phyloP scores from a whole-genome alignment of 2,329 filamentous ascomycete species.

The Cladosporium cucumerinum region DNA sequence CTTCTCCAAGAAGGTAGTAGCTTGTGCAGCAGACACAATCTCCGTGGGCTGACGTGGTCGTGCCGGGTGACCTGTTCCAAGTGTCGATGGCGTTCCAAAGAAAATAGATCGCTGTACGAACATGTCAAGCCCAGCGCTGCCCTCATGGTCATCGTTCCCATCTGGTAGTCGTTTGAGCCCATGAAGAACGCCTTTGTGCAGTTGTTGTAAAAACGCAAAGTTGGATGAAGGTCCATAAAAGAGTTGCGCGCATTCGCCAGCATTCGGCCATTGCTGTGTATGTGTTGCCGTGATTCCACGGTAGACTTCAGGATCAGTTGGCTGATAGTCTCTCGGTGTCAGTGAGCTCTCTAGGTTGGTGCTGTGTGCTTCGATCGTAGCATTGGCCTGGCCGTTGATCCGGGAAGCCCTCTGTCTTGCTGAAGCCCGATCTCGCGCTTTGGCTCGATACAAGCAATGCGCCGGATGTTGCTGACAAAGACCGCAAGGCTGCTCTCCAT shows the following conservation, averaged over 20 bases:
- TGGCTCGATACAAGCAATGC: constrained; percentile 14
- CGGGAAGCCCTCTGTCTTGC: background rate
- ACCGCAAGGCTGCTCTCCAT: constrained; percentile 14
- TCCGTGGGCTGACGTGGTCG: background rate
- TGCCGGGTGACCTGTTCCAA: constrained; percentile 12
- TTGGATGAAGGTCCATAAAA: constrained; percentile 32
- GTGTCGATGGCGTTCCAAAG: constrained; percentile 31
- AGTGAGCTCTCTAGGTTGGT: background rate
- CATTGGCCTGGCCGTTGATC: background rate
- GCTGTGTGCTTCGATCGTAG: background rate
- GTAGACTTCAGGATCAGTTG: constrained; percentile 2
- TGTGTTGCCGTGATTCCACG: constrained; percentile 16
- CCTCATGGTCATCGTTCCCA: constrained; percentile 18
- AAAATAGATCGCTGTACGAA: constrained; percentile 34
- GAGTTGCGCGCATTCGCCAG: constrained; percentile 21
- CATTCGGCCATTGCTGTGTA: constrained; percentile 3
- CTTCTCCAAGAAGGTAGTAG: background rate
- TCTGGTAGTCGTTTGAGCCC: constrained; percentile 6
- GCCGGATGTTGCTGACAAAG: constrained; percentile 3
- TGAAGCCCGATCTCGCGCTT: constrained; percentile 7
- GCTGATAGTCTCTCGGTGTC: background rate
- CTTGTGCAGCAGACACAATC: background rate
- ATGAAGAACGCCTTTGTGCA: constrained; percentile 30
- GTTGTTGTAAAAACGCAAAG: constrained; percentile 34
- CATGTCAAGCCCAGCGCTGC: constrained; percentile 29